Base-by-base conservation (phyloP, 768 basidiomycete species). In the Mycena sanguinolenta region DNA sequence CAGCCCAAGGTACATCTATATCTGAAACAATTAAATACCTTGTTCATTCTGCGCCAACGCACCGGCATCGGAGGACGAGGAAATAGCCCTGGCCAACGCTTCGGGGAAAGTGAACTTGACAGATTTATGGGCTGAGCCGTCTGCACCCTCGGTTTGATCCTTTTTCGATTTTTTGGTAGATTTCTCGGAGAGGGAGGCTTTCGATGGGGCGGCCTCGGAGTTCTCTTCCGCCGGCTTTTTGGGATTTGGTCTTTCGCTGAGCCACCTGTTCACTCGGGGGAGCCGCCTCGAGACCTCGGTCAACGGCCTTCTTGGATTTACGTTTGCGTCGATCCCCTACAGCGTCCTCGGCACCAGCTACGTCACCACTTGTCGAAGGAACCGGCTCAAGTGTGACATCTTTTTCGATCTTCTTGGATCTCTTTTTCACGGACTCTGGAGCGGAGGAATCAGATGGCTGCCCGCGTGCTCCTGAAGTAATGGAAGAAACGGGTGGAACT, bases 131-230 rank as follows among this genome's bases (percentile, higher is more conserved):
- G 39, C 49, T 58, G 23, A 14, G n/a, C 53, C 28, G 42, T 39
- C 44, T 14, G 34, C 54, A 38, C 58, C 60, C 46, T 64, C 58
- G 34, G 57, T 14, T 44, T 42, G 49, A 27, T n/a, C 49, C 27
- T 73, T 65, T 32, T 72, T 72, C 32, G 69, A 61, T 42, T 49
- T 66, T 61, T 75, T 73, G n/a, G 49, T 46, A 55, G 73, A 67
- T 55, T 49, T 66, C 38, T 63, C 32, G 5, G 68, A 52, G 13
- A 42, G 34, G 34, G 67, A 44, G 6, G 52, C 7, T 57, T 67
- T 67, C 39, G 30, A 32, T 25, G 58, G 32, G 46, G 53, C 59
- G 12, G n/a, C 23, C n/a, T 28, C 62, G 27, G 10, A 42, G 0
- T 39, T 44, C 42, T 27, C 4, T 71, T 72, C 71, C 58, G 9